A percentile compares a stretch with the other conserved stretches of the same genome.
phyloP scores from a whole-genome alignment of 306 rosid genomes.

The Luffa aegyptiaca region DNA sequence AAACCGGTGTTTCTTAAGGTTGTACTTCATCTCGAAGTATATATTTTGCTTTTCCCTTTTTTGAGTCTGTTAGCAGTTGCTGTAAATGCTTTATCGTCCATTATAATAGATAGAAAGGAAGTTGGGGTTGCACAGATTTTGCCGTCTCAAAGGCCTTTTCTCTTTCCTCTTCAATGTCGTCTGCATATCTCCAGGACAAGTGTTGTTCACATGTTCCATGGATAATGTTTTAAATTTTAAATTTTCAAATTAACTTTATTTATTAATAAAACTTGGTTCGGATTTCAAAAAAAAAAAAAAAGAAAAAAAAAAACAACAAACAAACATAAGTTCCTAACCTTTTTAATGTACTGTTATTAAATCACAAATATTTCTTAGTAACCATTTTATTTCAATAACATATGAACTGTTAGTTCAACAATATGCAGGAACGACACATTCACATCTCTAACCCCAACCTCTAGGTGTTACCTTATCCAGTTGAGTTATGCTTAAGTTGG shows the following conservation, averaged over 20 bases:
- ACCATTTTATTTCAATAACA: too few relatives aligned
- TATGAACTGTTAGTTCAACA: too few relatives aligned
- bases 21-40: conserved; percentile 71
- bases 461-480: too few relatives aligned
- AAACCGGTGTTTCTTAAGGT: conserved; percentile 26
- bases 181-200: background rate
- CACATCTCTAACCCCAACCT: too few relatives aligned
- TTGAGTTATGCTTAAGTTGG: too few relatives aligned
- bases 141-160: background rate
- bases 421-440: too few relatives aligned
- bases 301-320: too few relatives aligned
- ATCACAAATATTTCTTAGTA: too few relatives aligned
- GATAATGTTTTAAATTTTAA: background rate
- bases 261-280: background rate
- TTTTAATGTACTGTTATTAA: too few relatives aligned
- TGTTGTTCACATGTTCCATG: background rate
- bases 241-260: background rate
- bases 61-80: conserved; percentile 25
- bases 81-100: conserved; percentile 17
- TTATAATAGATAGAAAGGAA: background rate
- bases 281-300: background rate
- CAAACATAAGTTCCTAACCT: too few relatives aligned
- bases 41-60: conserved; percentile 11
- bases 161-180: background rate
- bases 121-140: background rate